Conservation (phyloP, 345 rosid genomes). For the Acer campestre region DNA sequence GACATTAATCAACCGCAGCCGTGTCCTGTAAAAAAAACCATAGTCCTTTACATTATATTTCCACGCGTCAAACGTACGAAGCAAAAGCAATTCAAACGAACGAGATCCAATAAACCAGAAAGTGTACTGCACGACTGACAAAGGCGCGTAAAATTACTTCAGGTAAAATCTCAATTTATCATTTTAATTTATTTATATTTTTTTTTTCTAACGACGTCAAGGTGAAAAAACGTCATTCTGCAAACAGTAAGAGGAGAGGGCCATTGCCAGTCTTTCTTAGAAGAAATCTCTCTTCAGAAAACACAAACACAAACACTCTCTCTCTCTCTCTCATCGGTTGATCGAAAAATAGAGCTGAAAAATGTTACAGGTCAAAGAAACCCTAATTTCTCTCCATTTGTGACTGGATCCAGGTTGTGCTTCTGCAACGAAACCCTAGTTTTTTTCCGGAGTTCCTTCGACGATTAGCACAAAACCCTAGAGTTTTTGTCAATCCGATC, state of each 20-base stretch:
- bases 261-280: slow-evolving; percentile 13
- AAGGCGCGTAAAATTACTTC: slow-evolving; percentile 7
- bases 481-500: slow-evolving; percentile 1
- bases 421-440: slow-evolving; percentile 3
- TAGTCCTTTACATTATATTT: not conserved
- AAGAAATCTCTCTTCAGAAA: slow-evolving; percentile 10
- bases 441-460: slow-evolving; percentile 19
- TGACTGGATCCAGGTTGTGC: slow-evolving; percentile 12
- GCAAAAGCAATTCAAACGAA: not conserved
- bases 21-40: not conserved
- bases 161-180: not conserved
- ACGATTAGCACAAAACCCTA: slow-evolving; percentile 33
- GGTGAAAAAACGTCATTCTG: slow-evolving; percentile 19
- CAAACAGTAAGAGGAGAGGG: slow-evolving; percentile 6
- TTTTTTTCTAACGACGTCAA: not conserved
- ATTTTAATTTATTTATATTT: not conserved
- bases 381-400: slow-evolving; percentile 22
- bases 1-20: not conserved
- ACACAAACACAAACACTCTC: slow-evolving; percentile 13
- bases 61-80: slow-evolving; percentile 11
- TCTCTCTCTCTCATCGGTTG: slow-evolving; percentile 32
- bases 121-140: not conserved
- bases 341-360: slow-evolving; percentile 1
- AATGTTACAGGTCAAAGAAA: slow-evolving; percentile 30
- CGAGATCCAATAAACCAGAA: not conserved